Evolutionary conservation across 306 rosid genomes (phyloP).

Genomic region (Dryas drummondii): DNA sequence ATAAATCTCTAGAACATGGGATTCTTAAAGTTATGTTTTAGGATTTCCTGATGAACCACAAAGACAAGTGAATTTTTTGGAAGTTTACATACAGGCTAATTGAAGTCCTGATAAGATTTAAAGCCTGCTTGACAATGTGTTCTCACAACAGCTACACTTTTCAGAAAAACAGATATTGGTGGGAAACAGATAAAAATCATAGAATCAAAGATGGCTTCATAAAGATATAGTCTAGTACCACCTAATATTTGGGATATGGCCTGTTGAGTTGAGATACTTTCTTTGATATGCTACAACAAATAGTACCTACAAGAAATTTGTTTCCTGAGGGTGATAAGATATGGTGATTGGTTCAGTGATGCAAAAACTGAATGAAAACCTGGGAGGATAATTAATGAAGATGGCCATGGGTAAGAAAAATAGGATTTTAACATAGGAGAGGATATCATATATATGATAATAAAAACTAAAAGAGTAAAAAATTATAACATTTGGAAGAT

Average conservation of each 20-base stretch:
- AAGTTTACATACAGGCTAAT: constrained; percentile 6
- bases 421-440: no score
- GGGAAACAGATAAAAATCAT: neutral
- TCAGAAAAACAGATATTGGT: neutral
- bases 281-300: neutral
- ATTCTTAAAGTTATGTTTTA: neutral
- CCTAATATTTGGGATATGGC: neutral
- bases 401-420: neutral
- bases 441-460: neutral
- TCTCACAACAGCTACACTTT: neutral
- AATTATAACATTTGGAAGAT: neutral
- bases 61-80: neutral
- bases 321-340: neutral
- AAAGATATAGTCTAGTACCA: neutral
- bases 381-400: neutral
- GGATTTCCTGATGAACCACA: neutral
- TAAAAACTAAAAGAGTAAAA: neutral
- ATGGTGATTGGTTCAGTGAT: neutral
- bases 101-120: neutral
- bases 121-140: neutral
- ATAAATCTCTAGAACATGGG: neutral
- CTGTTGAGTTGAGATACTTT: neutral
- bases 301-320: neutral
- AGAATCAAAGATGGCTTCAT: neutral
- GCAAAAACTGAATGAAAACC: neutral